A percentile compares a stretch with the other conserved stretches of the same genome.
Evolutionary conservation across 805 yeast genomes (phyloP).

Genomic region (Candida parachauliodes): DNA sequence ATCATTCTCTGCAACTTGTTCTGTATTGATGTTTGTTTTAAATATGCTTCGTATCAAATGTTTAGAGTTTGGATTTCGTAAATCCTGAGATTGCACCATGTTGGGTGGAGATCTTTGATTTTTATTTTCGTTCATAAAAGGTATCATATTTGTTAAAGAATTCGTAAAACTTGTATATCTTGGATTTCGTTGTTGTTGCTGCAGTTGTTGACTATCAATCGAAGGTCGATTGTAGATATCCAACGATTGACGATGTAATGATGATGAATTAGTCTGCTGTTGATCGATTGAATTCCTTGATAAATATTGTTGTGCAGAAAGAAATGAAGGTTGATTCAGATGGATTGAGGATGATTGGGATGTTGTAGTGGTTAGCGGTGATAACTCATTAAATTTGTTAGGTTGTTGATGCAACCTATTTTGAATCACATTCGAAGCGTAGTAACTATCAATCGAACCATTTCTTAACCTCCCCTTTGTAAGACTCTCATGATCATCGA

Average conservation of each 20-base stretch:
- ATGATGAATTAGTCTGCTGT: slow-evolving; percentile 17
- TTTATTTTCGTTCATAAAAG: slow-evolving; percentile 35
- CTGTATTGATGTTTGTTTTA: slow-evolving; percentile 13
- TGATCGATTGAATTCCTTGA: slow-evolving; percentile 37
- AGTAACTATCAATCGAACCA: slow-evolving; percentile 17
- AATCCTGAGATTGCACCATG: slow-evolving; percentile 13
- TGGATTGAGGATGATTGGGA: slow-evolving; percentile 39
- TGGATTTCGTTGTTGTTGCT: slow-evolving; percentile 17
- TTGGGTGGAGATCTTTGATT: slow-evolving; percentile 17
- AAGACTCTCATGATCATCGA: slow-evolving; percentile 6
- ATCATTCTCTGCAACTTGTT: neutral
- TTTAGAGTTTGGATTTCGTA: slow-evolving; percentile 15
- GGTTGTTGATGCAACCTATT: slow-evolving; percentile 5
- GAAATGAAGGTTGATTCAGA: slow-evolving; percentile 41
- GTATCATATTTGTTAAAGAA: slow-evolving; percentile 37
- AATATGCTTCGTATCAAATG: slow-evolving; percentile 34
- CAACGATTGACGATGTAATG: slow-evolving; percentile 26
- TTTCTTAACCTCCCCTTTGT: slow-evolving; percentile 11
- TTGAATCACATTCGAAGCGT: slow-evolving; percentile 12
- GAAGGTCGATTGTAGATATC: slow-evolving; percentile 32
- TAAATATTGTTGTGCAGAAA: slow-evolving; percentile 41
- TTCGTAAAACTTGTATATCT: slow-evolving; percentile 31
- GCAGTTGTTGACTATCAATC: slow-evolving; percentile 26
- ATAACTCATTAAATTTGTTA: slow-evolving; percentile 21
- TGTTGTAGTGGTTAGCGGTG: slow-evolving; percentile 43